Conservation (phyloP, 2,329 filamentous ascomycete species). For the Fusarium sp. region DNA sequence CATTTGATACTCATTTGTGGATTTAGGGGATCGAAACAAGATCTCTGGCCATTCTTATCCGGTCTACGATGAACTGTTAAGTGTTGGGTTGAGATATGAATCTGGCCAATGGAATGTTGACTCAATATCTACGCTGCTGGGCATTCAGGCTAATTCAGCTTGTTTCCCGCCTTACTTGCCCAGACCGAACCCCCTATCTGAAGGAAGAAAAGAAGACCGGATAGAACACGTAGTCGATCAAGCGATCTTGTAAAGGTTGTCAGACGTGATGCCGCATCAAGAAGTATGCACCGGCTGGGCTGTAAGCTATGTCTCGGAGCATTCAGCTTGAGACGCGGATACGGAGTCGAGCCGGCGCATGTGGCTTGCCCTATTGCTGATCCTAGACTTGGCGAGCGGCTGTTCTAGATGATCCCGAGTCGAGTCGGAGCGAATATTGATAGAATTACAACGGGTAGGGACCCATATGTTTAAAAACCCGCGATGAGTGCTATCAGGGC, state of each 20-base stretch:
- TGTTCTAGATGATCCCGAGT: constrained; percentile 5
- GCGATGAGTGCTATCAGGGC: constrained; percentile 17
- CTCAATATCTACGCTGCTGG: not conserved
- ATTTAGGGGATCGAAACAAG: not conserved
- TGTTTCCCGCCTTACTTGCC: constrained; percentile 2
- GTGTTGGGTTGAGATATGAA: constrained; percentile 5
- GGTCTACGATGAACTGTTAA: constrained; percentile 6
- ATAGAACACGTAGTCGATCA: constrained; percentile 8
- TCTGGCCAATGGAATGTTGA: constrained; percentile 7
- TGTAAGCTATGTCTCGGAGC: constrained; percentile 23
- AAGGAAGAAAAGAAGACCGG: constrained; percentile 26
- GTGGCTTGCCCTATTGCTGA: constrained; percentile 35
- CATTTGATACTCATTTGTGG: not conserved
- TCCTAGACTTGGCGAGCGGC: constrained; percentile 36
- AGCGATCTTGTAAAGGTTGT: constrained; percentile 8
- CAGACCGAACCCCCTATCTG: constrained; percentile 7
- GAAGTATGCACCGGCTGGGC: constrained; percentile 12
- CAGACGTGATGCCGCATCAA: constrained; percentile 26
- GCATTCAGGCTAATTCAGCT: constrained; percentile 8
- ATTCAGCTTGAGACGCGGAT: constrained; percentile 25
- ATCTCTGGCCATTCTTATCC: constrained; percentile 12
- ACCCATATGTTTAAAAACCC: not conserved
- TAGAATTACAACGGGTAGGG: not conserved
- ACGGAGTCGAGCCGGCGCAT: constrained; percentile 13
- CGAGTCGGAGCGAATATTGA: not conserved